These are phyloP conservation scores for Fusarium bactridioides DNA, from an alignment of 2,329 filamentous ascomycete species.

Conservation along the genomic window DNA sequence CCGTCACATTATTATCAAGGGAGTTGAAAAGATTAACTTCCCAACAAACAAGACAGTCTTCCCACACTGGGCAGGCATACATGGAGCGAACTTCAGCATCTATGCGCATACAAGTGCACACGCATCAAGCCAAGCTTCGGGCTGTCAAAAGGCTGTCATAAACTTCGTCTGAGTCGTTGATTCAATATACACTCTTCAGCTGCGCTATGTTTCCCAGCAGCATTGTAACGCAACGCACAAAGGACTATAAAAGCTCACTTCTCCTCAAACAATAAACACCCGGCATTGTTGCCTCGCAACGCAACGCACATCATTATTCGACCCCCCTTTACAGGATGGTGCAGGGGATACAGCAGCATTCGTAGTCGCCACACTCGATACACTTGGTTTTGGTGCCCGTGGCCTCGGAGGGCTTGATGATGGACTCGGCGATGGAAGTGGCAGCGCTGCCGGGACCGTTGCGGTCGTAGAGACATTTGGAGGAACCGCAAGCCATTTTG, in stretches of 20 bases:
- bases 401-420: slow-evolving; percentile 59
- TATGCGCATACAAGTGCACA: neutral
- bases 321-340: slow-evolving; percentile 54
- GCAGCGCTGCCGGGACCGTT: slow-evolving; percentile 60
- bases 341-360: slow-evolving; percentile 66
- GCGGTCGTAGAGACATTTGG: slow-evolving; percentile 36
- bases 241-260: neutral
- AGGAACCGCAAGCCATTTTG: slow-evolving; percentile 40
- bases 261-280: slow-evolving; percentile 1
- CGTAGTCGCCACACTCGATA: slow-evolving; percentile 43
- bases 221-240: slow-evolving; percentile 14
- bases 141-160: neutral
- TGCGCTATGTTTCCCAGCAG: neutral
- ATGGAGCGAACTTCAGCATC: neutral
- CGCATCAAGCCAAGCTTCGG: neutral
- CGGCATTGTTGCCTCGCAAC: neutral
- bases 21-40: neutral
- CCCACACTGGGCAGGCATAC: neutral
- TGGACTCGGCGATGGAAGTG: slow-evolving; percentile 57
- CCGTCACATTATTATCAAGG: neutral
- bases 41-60: neutral
- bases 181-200: slow-evolving; percentile 8
- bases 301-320: neutral
- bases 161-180: neutral
- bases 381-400: slow-evolving; percentile 47